Evolutionary conservation across 345 rosid species (phyloP), one percentile per base, ranked within the genome.

Genomic region (Eucalyptus leucophloia): DNA sequence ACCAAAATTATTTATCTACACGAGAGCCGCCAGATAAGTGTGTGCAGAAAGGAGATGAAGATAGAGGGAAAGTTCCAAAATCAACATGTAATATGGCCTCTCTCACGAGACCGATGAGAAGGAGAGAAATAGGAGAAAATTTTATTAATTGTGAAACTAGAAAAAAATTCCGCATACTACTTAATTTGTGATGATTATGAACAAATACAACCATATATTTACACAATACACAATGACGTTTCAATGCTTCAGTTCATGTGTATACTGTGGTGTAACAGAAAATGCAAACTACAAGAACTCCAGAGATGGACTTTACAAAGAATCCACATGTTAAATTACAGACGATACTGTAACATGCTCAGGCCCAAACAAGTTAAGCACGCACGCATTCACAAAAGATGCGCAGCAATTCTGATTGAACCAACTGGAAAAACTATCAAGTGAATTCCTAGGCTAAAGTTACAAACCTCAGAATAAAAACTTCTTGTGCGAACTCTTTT

Each of bases 401-500:
- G 26, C 54, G 30, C n/a, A 18, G 40, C 40, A 32, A 86, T 86
- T 86, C 62, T 49, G 62, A 50, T 32, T 32, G 56, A 86, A 49
- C 58, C 58, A 86, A 49, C 37, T n/a, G 40, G 60, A 32, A 37
- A 49, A 49, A 50, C 40, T 17, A 86, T 32, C 56, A 19, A 50
- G 30, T 49, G 40, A 49, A 30, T 13, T 24, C 40, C 44, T 60
- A 45, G 60, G 72, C 30, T 49, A 88, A 69, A 49, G 24, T 45
- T 50, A 88, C 94, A 89, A 92, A 98, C 99, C 99, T 96, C 99
- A 98, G 95, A 87, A 98, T 98, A 87, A 90, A 98, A 88, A 98
- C 99, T 95, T 98, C 99, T 93, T 97, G 99, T 37, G 98, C 97
- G 92, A 98, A 98, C 92, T 98, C 99, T 91, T 93, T 96, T 93